phyloP scores from a whole-genome alignment of 2,329 filamentous ascomycete genomes.

The Chaetomiaceae sp. region DNA sequence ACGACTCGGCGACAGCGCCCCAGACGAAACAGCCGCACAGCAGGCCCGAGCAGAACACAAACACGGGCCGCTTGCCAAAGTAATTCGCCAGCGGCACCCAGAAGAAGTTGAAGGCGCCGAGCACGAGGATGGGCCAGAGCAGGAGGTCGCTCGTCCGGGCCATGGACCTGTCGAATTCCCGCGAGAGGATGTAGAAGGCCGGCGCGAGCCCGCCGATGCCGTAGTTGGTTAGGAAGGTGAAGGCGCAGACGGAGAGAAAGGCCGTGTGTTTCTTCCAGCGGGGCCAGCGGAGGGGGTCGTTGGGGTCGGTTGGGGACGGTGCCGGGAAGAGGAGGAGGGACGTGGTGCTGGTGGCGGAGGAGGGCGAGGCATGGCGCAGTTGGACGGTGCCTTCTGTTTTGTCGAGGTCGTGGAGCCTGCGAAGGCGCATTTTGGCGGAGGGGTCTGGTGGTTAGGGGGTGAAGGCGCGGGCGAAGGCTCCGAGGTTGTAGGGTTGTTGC shows the following conservation, averaged over 20 bases:
- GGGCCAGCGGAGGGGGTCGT: slow-evolving; percentile 46
- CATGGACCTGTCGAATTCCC: slow-evolving; percentile 41
- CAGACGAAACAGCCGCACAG: slow-evolving; percentile 40
- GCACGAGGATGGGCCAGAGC: slow-evolving; percentile 40
- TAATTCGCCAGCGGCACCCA: slow-evolving; percentile 46
- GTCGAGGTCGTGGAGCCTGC: slow-evolving; percentile 30
- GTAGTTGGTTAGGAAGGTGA: slow-evolving; percentile 44
- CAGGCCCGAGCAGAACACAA: slow-evolving; percentile 39
- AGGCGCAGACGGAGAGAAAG: slow-evolving; percentile 40
- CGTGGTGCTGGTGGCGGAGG: not conserved
- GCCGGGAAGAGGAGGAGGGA: slow-evolving; percentile 39
- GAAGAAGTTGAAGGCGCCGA: slow-evolving; percentile 46
- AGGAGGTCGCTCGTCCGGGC: slow-evolving; percentile 41
- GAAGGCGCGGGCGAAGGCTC: too few relatives aligned
- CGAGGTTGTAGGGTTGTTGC: not conserved
- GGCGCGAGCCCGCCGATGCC: slow-evolving; percentile 42
- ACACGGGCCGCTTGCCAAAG: slow-evolving; percentile 43
- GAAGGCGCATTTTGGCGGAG: slow-evolving; percentile 21
- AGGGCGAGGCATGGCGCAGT: slow-evolving; percentile 21
- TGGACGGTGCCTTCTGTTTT: slow-evolving; percentile 45
- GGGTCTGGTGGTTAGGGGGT: not conserved
- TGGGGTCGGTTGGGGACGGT: slow-evolving; percentile 41
- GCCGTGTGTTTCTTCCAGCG: slow-evolving; percentile 42
- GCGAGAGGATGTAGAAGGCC: slow-evolving; percentile 40
- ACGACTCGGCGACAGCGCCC: slow-evolving; percentile 40